phyloP scores from a whole-genome alignment of 305 asterid genomes.

The Ilex paraguariensis region DNA sequence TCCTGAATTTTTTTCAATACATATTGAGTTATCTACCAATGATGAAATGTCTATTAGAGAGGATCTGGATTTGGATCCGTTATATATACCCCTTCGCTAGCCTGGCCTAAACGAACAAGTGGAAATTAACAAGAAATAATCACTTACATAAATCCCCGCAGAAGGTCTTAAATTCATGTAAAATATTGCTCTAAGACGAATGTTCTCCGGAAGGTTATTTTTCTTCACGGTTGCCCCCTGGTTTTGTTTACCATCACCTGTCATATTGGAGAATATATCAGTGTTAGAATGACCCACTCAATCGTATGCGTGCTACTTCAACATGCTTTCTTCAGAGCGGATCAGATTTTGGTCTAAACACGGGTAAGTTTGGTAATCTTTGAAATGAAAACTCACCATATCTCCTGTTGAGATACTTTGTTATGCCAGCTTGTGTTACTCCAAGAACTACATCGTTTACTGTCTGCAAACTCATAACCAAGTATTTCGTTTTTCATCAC shows the following conservation, averaged over 20 bases:
- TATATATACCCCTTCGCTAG: too few species aligned
- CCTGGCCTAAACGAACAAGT: too few species aligned
- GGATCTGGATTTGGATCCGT: too few species aligned
- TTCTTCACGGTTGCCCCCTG: constrained; percentile 14
- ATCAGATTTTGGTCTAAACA: too few species aligned
- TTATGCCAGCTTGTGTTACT: constrained; percentile 34
- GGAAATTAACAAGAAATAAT: too few species aligned
- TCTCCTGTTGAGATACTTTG: constrained; percentile 37
- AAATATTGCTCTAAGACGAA: constrained; percentile 28
- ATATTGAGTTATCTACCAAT: too few species aligned
- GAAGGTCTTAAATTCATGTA: constrained; percentile 29
- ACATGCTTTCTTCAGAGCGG: too few species aligned
- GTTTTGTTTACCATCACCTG: constrained; percentile 18
- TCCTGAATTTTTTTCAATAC: too few species aligned
- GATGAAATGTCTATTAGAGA: too few species aligned
- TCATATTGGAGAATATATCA: not conserved
- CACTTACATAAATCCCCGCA: constrained; percentile 28
- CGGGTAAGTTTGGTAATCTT: too few species aligned
- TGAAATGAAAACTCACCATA: constrained; percentile 18
- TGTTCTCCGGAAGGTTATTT: constrained; percentile 24
- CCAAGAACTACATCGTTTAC: constrained; percentile 40
- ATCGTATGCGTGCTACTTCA: too few species aligned
- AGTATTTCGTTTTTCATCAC: not conserved
- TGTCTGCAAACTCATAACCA: constrained; percentile 16
- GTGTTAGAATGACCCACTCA: too few species aligned